phyloP scores from a whole-genome alignment of 257 asterid species.

The Plectranthus barbatus region DNA sequence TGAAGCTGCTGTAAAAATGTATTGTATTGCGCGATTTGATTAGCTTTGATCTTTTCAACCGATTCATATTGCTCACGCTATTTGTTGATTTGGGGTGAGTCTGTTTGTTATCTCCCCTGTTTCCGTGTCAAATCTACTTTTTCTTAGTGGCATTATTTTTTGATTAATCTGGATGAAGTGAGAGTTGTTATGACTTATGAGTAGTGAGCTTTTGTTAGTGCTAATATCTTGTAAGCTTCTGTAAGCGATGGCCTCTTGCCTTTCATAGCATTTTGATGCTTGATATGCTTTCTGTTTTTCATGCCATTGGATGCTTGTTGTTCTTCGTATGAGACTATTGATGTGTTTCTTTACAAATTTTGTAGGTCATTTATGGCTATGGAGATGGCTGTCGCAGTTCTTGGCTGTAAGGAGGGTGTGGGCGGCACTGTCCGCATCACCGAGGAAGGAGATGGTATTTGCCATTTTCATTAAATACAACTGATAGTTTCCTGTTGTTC shows the following conservation, averaged over 20 bases:
- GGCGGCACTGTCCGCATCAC: conserved; percentile 62
- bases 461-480: not conserved
- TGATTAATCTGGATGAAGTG: no score
- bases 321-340: not conserved
- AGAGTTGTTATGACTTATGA: no score
- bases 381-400: conserved; percentile 95
- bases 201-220: no score
- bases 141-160: no score
- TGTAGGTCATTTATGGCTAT: conserved; percentile 47
- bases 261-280: not conserved
- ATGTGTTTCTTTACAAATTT: not conserved
- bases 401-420: conserved; percentile 85
- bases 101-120: no score
- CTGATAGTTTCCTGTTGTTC: no score
- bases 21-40: no score
- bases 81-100: conserved; percentile 16
- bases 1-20: no score
- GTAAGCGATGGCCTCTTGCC: not conserved
- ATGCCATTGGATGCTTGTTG: not conserved
- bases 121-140: no score
- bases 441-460: conserved; percentile 84
- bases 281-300: not conserved
- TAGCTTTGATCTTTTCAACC: no score
- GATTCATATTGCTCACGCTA: conserved; percentile 4
- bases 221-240: not conserved